A percentile compares a stretch with the other conserved stretches of the same genome.
Conservation (phyloP, 257 asterid species). For the Solanum chmielewskii region DNA sequence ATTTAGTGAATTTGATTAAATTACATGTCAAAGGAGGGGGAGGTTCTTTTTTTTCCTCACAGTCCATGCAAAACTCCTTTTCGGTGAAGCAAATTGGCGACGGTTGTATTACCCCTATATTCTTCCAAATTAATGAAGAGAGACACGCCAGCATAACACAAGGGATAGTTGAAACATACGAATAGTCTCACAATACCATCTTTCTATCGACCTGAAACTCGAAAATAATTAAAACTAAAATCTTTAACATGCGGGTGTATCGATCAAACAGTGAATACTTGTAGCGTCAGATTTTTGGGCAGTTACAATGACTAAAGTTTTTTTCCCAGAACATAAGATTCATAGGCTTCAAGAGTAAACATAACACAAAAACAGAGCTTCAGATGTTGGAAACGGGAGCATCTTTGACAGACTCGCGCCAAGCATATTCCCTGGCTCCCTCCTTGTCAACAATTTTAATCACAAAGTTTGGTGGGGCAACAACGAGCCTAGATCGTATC, state of each 20-base stretch:
- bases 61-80: background rate
- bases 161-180: background rate
- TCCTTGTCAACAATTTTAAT: conserved; percentile 87
- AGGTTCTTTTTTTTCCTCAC: background rate
- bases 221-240: background rate
- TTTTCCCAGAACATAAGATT: background rate
- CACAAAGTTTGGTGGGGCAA: conserved; percentile 87
- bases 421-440: conserved; percentile 74
- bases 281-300: background rate
- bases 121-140: background rate
- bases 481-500: conserved; percentile 71
- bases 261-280: background rate
- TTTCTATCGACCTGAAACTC: background rate
- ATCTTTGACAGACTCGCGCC: conserved; percentile 71
- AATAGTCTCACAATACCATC: background rate
- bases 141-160: background rate
- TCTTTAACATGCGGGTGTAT: background rate
- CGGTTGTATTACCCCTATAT: background rate
- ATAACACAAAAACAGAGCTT: background rate
- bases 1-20: too few species aligned
- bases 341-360: background rate
- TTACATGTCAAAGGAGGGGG: background rate
- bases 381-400: conserved; percentile 29
- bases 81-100: background rate
- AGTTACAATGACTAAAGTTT: background rate